Evolutionary conservation across 75 land plant species (phyloP), one percentile per base, ranked within the genome.

Genomic region (Pinus albicaulis): DNA sequence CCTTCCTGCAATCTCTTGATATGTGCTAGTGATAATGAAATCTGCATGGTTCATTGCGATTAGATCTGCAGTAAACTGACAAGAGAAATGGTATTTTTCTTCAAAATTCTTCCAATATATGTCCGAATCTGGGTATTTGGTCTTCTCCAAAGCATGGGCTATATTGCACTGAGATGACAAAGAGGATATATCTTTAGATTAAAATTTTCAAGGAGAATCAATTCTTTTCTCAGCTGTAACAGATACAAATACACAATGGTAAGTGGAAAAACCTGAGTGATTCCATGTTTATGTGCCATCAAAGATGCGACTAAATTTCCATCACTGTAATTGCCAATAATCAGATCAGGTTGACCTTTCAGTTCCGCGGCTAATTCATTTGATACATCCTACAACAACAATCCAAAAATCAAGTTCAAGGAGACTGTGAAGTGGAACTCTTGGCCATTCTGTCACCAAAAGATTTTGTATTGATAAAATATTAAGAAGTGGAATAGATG

Each of bases 1-100:
- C 93, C 93, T 91, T 84, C 93, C 93, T 6, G 92, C 89, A 80
- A 91, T 91, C 76, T 91, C 93, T 56, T 91, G 93, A 72, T 84
- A 89, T 11, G 93, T 89, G 76, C 93, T 91, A 6, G 93, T 91
- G 72, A 91, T 91, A 6, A 91, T 91, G 79, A 91, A 91, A 73
- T 91, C 93, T 7, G 93, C 85, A 66, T 86, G 84, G 57, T 91
- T 91, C 93, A 91, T 91, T 38, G 93, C 92, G 62, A 91, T 86
- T 52, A 91, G 61, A 77, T 91, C 93, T 44, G 93, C 89, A 36
- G 93, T 89, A 81, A 91, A 91, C 71, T 91, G 93, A 80, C 92
- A 89, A 24, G 93, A 86, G 76, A 91, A 91, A 61, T 91, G 93
- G 61, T 91, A 91, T 76, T 91, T 89, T 59, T 85, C 85, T 25